These are phyloP conservation scores for Lentinula guzmanii DNA, from an alignment of 768 basidiomycete genomes.

Conservation along the genomic window DNA sequence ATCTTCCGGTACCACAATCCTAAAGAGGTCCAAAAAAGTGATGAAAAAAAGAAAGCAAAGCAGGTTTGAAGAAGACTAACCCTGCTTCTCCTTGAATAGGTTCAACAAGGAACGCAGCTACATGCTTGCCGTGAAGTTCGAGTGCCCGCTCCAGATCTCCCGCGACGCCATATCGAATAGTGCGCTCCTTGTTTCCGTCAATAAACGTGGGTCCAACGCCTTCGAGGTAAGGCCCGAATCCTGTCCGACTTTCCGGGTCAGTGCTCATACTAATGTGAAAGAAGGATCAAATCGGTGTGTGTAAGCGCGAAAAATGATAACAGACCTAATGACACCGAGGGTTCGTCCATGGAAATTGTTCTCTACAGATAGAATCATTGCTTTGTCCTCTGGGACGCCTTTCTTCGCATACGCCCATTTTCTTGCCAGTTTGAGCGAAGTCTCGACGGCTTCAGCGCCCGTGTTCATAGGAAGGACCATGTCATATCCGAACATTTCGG, in stretches of 20 bases:
- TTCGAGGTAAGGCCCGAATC: constrained; percentile 88
- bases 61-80: constrained; percentile 37
- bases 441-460: constrained; percentile 97
- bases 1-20: constrained; percentile 86
- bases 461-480: constrained; percentile 99
- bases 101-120: constrained; percentile 93
- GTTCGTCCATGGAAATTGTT: constrained; percentile 98
- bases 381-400: constrained; percentile 73
- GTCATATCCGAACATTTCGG: constrained; percentile 82
- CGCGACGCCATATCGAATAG: constrained; percentile 80
- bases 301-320: not conserved
- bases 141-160: constrained; percentile 81
- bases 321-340: constrained; percentile 75
- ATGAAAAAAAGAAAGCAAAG: not conserved
- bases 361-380: constrained; percentile 77
- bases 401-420: constrained; percentile 97
- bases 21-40: constrained; percentile 20
- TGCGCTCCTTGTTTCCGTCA: constrained; percentile 43
- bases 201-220: constrained; percentile 77
- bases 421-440: constrained; percentile 88
- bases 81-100: constrained; percentile 99
- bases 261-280: constrained; percentile 72
- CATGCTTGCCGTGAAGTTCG: constrained; percentile 70
- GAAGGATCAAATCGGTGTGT: constrained; percentile 9
- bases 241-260: constrained; percentile 80